These are phyloP conservation scores for Pestalotiopsis sp. DNA, from an alignment of 2,329 filamentous ascomycete species.

Conservation along the genomic window DNA sequence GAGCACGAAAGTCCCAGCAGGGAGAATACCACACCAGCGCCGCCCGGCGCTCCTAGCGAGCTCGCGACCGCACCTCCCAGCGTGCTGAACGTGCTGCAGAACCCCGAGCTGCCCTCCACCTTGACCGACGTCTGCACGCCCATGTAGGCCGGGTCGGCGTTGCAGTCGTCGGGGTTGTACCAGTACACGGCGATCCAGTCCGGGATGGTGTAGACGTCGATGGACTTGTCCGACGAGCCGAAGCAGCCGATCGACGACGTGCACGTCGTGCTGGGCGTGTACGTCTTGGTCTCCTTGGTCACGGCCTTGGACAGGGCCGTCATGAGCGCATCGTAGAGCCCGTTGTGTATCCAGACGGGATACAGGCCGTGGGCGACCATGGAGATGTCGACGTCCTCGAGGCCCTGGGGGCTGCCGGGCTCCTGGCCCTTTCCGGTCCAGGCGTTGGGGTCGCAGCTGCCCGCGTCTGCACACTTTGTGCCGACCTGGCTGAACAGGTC, in stretches of 20 bases:
- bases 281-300: neutral
- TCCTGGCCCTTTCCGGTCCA: conserved; percentile 1
- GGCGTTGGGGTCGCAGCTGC: neutral
- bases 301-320: neutral
- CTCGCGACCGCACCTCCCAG: neutral
- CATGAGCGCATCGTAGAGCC: neutral
- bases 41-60: neutral
- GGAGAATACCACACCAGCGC: neutral
- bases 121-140: neutral
- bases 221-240: conserved; percentile 4
- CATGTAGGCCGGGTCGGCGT: neutral
- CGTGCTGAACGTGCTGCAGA: neutral
- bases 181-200: conserved; percentile 5
- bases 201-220: neutral
- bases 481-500: neutral
- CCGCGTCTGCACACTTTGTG: neutral
- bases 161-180: neutral
- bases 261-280: neutral
- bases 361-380: neutral
- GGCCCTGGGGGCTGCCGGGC: neutral
- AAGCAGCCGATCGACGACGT: neutral
- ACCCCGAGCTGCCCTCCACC: neutral
- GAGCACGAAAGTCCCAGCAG: neutral
- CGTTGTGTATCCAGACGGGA: neutral
- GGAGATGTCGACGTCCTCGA: neutral